Conservation (phyloP, 1,284 basidiomycete genomes). For the Somion occarium region DNA sequence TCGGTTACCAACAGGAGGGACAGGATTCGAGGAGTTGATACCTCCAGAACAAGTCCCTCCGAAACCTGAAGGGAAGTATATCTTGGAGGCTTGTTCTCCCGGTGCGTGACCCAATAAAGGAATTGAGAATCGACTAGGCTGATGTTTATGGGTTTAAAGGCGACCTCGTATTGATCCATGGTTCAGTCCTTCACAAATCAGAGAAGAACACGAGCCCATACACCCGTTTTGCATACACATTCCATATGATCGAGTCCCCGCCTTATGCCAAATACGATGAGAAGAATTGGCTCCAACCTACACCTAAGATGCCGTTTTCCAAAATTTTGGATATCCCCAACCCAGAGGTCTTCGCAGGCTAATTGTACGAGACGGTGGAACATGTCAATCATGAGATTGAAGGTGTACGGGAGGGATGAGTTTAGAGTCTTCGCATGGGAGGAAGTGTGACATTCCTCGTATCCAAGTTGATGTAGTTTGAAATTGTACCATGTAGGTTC, state of each 20-base stretch:
- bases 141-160: constrained; percentile 36
- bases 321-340: constrained; percentile 48
- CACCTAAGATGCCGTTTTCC: constrained; percentile 75
- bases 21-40: constrained; percentile 69
- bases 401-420: background rate
- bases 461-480: too few species aligned
- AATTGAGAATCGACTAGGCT: background rate
- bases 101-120: constrained; percentile 39
- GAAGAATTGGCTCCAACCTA: constrained; percentile 90
- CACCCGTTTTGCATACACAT: constrained; percentile 90
- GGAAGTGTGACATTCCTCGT: too few species aligned
- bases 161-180: constrained; percentile 87
- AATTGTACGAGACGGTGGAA: background rate
- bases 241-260: constrained; percentile 83
- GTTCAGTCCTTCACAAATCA: constrained; percentile 85
- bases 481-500: too few species aligned
- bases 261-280: constrained; percentile 65
- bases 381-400: background rate
- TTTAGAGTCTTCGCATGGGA: background rate
- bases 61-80: constrained; percentile 51
- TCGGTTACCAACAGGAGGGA: constrained; percentile 66
- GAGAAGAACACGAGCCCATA: constrained; percentile 69
- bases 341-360: constrained; percentile 12
- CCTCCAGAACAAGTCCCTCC: constrained; percentile 38
- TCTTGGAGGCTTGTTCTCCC: constrained; percentile 71